phyloP scores from a whole-genome alignment of 768 basidiomycete genomes.

The Artomyces pyxidatus region DNA sequence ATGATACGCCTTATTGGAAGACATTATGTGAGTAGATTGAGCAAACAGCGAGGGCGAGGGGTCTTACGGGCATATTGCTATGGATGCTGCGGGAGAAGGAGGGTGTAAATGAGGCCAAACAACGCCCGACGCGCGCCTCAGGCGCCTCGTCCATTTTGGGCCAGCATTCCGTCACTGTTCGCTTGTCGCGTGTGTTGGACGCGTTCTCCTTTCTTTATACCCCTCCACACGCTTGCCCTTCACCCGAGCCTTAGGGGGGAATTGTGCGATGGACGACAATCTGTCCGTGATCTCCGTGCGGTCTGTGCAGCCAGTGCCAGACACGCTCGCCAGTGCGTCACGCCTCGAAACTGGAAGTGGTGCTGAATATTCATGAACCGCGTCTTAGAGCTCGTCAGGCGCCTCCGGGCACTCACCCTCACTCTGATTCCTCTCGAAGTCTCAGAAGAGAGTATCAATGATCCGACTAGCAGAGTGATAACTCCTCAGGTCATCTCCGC shows the following conservation, averaged over 20 bases:
- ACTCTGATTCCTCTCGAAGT: slow-evolving; percentile 79
- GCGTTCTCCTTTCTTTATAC: slow-evolving; percentile 3
- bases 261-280: slow-evolving; percentile 37
- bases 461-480: slow-evolving; percentile 77
- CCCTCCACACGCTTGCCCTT: not conserved
- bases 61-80: slow-evolving; percentile 20
- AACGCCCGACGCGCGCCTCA: not conserved
- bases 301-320: slow-evolving; percentile 52
- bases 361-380: too few relatives aligned
- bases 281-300: slow-evolving; percentile 36
- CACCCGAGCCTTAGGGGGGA: too few relatives aligned
- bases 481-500: slow-evolving; percentile 73
- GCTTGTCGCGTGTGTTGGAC: not conserved
- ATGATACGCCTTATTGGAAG: slow-evolving; percentile 75
- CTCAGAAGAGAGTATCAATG: slow-evolving; percentile 51
- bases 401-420: slow-evolving; percentile 69
- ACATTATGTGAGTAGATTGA: not conserved
- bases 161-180: not conserved
- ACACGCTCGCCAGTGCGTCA: slow-evolving; percentile 71
- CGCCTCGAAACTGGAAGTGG: too few relatives aligned
- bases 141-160: slow-evolving; percentile 1
- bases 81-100: not conserved
- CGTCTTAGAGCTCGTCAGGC: slow-evolving; percentile 66
- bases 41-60: not conserved
- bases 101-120: not conserved